Conservation (phyloP, 179 eudicot species). For the Pouteria campechiana region DNA sequence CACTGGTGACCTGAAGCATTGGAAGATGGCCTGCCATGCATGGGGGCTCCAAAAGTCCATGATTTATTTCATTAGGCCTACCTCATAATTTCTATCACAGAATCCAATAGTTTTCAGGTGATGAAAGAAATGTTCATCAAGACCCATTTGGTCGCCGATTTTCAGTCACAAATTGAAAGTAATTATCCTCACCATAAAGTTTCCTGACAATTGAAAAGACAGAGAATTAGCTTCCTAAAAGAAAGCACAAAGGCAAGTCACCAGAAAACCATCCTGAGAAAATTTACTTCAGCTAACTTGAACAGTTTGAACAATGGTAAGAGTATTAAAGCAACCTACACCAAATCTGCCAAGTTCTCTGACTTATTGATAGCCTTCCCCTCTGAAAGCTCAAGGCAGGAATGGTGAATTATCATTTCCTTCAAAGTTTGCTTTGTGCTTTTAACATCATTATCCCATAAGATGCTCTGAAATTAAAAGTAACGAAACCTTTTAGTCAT, state of each 20-base stretch:
- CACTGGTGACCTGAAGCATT: too few species aligned
- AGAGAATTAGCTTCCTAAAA: background rate
- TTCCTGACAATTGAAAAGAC: conserved; percentile 22
- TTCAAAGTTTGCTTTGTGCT: conserved; percentile 78
- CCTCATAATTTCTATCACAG: too few species aligned
- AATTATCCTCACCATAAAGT: conserved; percentile 48
- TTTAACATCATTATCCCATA: conserved; percentile 85
- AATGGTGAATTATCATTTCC: conserved; percentile 82
- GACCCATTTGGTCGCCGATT: conserved; percentile 12
- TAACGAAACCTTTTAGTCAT: too few species aligned
- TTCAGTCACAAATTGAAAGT: conserved; percentile 24
- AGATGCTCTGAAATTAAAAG: conserved; percentile 57
- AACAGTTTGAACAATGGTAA: background rate
- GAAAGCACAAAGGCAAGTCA: background rate
- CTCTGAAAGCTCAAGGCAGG: conserved; percentile 65
- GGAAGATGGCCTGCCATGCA: too few species aligned
- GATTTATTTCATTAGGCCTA: too few species aligned
- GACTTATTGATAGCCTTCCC: conserved; percentile 75
- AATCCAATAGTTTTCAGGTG: too few species aligned
- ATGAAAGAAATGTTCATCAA: too few species aligned
- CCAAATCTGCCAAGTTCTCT: conserved; percentile 53
- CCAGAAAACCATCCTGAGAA: background rate
- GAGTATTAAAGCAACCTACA: conserved; percentile 39
- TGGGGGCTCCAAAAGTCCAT: too few species aligned
- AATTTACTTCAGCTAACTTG: background rate